These are phyloP conservation scores for Globisporangium spiculum DNA, from an alignment of 352 stramenopile genomes.

Conservation along the genomic window DNA sequence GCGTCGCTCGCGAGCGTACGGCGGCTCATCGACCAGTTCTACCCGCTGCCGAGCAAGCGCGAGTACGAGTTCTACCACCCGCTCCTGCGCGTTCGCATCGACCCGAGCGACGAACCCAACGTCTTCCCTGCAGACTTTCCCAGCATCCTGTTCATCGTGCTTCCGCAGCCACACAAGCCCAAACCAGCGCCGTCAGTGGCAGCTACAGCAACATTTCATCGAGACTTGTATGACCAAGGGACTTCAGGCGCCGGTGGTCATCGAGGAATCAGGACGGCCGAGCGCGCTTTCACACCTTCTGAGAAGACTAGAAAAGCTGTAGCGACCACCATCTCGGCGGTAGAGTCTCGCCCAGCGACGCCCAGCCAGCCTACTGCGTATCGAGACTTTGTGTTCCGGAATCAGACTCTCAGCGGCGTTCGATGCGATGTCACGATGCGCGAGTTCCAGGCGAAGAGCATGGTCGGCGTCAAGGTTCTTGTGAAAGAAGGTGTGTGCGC, in stretches of 20 bases:
- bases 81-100: conserved; percentile 4
- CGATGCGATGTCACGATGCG: conserved; percentile 11
- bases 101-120: conserved; percentile 12
- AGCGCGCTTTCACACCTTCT: neutral
- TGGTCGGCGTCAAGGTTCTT: conserved; percentile 9
- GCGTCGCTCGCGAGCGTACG: conserved; percentile 26
- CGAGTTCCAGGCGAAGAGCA: conserved; percentile 6
- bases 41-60: conserved; percentile 23
- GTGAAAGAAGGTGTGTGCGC: conserved; percentile 2
- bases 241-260: neutral
- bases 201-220: neutral
- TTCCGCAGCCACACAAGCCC: conserved; percentile 6
- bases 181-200: neutral
- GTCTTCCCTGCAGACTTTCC: conserved; percentile 14
- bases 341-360: neutral
- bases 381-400: conserved; percentile 2
- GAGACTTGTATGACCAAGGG: neutral
- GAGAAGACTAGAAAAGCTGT: neutral
- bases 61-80: conserved; percentile 30
- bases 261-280: neutral
- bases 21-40: conserved; percentile 31
- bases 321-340: neutral
- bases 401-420: conserved; percentile 4
- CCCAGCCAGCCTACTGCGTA: conserved; percentile 5
- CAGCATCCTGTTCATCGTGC: conserved; percentile 8